Evolutionary conservation across 768 basidiomycete species (phyloP), one percentile per base, ranked within the genome.

Genomic region (Hericium alpestre): DNA sequence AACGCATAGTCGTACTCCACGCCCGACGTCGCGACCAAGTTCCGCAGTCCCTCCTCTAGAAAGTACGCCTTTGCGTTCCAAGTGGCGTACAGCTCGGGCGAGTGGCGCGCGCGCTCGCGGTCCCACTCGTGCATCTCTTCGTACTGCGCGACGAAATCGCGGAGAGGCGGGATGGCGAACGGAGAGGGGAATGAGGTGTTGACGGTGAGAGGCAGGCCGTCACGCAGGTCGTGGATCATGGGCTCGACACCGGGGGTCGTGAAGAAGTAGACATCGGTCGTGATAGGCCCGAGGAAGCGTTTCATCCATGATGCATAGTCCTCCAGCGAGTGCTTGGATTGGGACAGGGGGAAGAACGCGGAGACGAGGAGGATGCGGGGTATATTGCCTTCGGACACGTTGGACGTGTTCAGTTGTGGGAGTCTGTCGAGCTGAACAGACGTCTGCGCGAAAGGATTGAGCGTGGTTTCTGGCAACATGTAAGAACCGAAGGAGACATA

Each of bases 1-100:
- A 83, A 82, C 1, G 73, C 77, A 65, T 79, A 83, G 22, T 78
- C 74, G 57, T 78, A 81, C 10, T 63, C 55, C 58, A 69, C 62
- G 4, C 68, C 68, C n/a, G 58, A 32, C 15, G 8, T 8, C 4
- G 39, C 16, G 15, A 23, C 51, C 58, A 46, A 67, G 56, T 68
- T 70, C 38, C 64, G 60, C 3, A 76, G 59, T 6, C 74, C 80
- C 41, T 75, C 68, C 32, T 73, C 67, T 40, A 82, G 68, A 50
- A 79, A 72, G 64, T 72, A 81, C 9, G 79, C 73, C 63, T 82
- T 82, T 0, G 73, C 74, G 56, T 78, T 78, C 80, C 80, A 80
- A 1, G 81, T 69, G 2, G 79, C 79, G 61, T 81, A 82, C 9
- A 81, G 65, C 40, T 77, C 77, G 0, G 79, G 72, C 0, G 71